Evolutionary conservation across 164 flowering plant species (phyloP), one percentile per base, ranked within the genome.

Genomic region (Protea cynaroides): DNA sequence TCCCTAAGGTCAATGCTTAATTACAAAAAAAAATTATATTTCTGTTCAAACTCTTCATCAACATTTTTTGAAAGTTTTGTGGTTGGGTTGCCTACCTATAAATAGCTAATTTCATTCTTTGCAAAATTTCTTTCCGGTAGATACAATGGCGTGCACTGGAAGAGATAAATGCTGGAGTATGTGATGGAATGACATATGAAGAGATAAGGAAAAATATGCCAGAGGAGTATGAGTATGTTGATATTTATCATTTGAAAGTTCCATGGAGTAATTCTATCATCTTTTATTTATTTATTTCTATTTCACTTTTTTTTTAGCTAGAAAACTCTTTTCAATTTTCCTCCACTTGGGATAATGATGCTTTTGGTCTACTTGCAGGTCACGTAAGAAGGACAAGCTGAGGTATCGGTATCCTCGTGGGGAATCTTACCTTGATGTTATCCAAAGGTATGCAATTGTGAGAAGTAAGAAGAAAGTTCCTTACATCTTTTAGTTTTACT

Each of bases 71-170:
- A n/a, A 15, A 63, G 25, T 47, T 24, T 66, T 49, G 34, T 65
- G 56, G 24, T 14, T 55, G 56, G 44, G 24, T 51, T 15, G 1
- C 59, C 18, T 15, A 51, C 19, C 15, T 44, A 4, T 56, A 34
- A 63, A 44, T 53, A 18, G 15, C 44, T 63, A 46, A 24, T 25
- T 44, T 47, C 53, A 55, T 24, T 56, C 38, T 23, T 14, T 10
- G 34, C 38, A 37, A n/a, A n/a, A 17, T 63, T 68, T n/a, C 25
- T 57, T 17, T 58, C 50, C 12, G 69, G 52, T 64, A 95, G 99
- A 81, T 95, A 72, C 99, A 92, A 81, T 95, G 99, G 99, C 96
- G 99, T 66, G 95, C 97, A 36, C 96, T 95, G 65, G 99, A 95
- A 72, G 99, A 95, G 74, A 95, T 95, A 65, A 84, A 95, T 81